These are phyloP conservation scores for Neonectria coccinea DNA, from an alignment of 2,329 filamentous ascomycete genomes.

Conservation along the genomic window DNA sequence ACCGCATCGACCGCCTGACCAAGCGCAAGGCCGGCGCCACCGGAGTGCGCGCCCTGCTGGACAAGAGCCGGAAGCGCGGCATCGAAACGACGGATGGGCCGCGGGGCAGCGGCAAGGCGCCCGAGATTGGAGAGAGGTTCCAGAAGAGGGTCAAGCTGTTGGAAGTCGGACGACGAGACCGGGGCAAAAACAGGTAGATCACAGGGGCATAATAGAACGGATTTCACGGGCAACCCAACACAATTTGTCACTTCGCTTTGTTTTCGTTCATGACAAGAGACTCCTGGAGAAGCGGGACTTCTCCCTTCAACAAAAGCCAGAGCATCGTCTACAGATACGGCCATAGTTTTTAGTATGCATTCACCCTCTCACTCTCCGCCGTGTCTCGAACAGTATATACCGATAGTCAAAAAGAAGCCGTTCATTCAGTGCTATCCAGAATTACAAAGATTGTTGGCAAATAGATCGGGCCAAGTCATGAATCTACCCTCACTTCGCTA, in stretches of 20 bases:
- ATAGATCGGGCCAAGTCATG: not conserved
- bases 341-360: not conserved
- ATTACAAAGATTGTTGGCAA: not conserved
- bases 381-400: not conserved
- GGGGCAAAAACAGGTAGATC: conserved; percentile 56
- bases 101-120: conserved; percentile 67
- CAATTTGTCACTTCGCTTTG: not conserved
- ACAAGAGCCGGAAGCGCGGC: conserved; percentile 87
- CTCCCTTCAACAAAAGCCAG: not conserved
- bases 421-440: not conserved
- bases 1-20: conserved; percentile 87
- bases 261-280: not conserved
- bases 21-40: conserved; percentile 70
- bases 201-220: conserved; percentile 24
- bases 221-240: conserved; percentile 9
- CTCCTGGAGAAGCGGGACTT: not conserved
- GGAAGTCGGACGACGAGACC: conserved; percentile 59
- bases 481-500: not conserved
- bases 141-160: conserved; percentile 74
- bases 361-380: not conserved
- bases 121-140: conserved; percentile 79
- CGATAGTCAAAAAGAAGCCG: not conserved
- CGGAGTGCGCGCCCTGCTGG: conserved; percentile 72
- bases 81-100: conserved; percentile 76
- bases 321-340: not conserved